A percentile compares a stretch with the other conserved stretches of the same genome.
Evolutionary conservation across 2,329 filamentous ascomycete genomes (phyloP).

Genomic region (Aureobasidium sp.): DNA sequence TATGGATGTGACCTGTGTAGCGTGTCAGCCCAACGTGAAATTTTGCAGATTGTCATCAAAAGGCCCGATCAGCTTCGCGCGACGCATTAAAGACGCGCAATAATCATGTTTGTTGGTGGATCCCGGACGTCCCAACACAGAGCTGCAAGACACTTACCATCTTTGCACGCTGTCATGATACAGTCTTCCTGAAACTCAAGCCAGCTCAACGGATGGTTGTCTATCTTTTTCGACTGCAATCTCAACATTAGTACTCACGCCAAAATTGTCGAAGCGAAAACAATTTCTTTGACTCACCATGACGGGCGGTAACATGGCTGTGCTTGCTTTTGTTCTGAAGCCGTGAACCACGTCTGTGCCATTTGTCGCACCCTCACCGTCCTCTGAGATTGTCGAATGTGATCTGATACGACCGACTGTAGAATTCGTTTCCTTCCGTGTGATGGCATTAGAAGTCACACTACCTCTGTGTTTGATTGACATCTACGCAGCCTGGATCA

Average conservation of each 20-base stretch:
- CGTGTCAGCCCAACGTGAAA: conserved; percentile 8
- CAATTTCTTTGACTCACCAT: conserved; percentile 52
- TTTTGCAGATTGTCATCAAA: neutral
- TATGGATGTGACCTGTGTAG: conserved; percentile 61
- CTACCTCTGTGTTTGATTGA: conserved; percentile 52
- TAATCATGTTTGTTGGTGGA: neutral
- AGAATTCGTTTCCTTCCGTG: conserved; percentile 48
- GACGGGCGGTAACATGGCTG: conserved; percentile 82
- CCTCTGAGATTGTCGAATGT: conserved; percentile 57
- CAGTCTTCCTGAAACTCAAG: conserved; percentile 88
- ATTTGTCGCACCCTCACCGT: conserved; percentile 25
- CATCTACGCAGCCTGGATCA: conserved; percentile 12
- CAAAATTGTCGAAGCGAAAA: neutral
- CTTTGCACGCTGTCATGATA: conserved; percentile 87
- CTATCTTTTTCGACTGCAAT: conserved; percentile 67
- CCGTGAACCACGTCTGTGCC: conserved; percentile 59
- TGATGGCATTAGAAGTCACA: conserved; percentile 51
- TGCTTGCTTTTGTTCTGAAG: conserved; percentile 77
- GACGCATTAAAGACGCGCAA: conserved; percentile 9
- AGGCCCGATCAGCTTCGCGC: conserved; percentile 2
- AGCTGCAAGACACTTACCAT: conserved; percentile 54
- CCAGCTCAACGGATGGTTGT: conserved; percentile 82
- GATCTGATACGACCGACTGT: conserved; percentile 58
- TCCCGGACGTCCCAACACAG: neutral
- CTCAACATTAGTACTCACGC: conserved; percentile 13